Evolutionary conservation across 2,329 filamentous ascomycete species (phyloP), one percentile per base, ranked within the genome.

Genomic region (Botryotinia narcissicola): DNA sequence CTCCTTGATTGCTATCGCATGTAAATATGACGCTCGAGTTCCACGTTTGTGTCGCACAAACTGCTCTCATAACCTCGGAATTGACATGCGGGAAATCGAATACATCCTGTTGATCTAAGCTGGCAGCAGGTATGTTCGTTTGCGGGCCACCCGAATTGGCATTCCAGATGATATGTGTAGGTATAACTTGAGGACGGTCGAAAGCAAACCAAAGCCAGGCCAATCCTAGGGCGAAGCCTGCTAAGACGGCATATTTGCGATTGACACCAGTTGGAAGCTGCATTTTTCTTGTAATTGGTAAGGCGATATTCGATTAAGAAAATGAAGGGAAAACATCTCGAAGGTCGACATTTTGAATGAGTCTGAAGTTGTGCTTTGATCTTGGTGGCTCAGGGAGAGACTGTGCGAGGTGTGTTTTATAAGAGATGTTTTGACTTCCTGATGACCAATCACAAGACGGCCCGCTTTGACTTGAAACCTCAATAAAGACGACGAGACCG

Each of bases 1-100:
- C 82, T 51, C 83, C 83, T 46, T 81, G 80, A 71, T 82, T 82
- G 9, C 80, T 82, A 66, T 83, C 82, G 76, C 83, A 84, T 44
- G 78, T 83, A 70, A 84, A 84, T 2, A 84, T 73, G 18, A 84
- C 73, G 37, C 80, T 81, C 0, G 77, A 75, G 22, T 82, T 81
- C 74, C 83, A 84, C 1, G 76, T 61, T n/a, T 75, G 78, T 22
- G 78, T 77, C 1, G 77, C 76, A 70, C 82, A 84, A 8, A 82
- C 77, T 3, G 80, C 77, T 20, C 75, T 78, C 16, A 84, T 80
- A 0, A 82, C 80, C 40, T 74, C 70, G 51, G 81, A 82, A 73
- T 83, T 80, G 61, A 84, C 79, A 0, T 81, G 79, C 0, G 80
- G 80, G 29, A 82, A 84, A 75, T 84, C 82, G 75, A 84, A 80